These are phyloP conservation scores for Maudiozyma pseudohumilis DNA, from an alignment of 805 yeast species.

Conservation along the genomic window DNA sequence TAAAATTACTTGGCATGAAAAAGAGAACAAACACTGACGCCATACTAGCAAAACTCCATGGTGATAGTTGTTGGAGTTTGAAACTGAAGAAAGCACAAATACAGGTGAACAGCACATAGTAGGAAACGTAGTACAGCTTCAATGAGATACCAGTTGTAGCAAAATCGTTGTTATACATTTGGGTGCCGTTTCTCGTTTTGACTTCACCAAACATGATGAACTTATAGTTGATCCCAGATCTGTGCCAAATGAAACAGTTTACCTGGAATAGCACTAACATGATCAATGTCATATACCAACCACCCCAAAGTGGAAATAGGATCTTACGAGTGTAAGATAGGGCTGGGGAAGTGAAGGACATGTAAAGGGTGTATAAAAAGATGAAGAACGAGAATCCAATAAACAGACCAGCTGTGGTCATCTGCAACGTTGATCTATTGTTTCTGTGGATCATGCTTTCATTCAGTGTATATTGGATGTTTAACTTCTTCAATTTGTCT, in stretches of 20 bases:
- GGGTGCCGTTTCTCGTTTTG: conserved; percentile 46
- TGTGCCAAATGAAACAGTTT: conserved; percentile 64
- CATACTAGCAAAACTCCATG: conserved; percentile 47
- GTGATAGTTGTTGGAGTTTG: conserved; percentile 60
- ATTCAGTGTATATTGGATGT: conserved; percentile 23
- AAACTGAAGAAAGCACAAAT: conserved; percentile 71
- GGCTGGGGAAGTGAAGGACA: conserved; percentile 37
- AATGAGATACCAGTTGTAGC: conserved; percentile 29
- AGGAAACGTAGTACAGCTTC: conserved; percentile 53
- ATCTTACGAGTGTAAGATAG: conserved; percentile 37
- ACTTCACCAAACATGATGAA: conserved; percentile 76
- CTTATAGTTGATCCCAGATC: conserved; percentile 72
- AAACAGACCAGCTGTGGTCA: conserved; percentile 56
- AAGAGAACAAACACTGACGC: conserved; percentile 10
- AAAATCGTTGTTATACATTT: conserved; percentile 29
- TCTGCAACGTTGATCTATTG: conserved; percentile 28
- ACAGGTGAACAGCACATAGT: conserved; percentile 45
- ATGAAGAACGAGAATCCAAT: conserved; percentile 67
- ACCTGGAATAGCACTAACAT: conserved; percentile 54
- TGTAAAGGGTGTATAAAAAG: conserved; percentile 45
- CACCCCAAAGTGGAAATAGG: conserved; percentile 86
- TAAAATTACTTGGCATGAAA: conserved; percentile 12
- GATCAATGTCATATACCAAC: conserved; percentile 61
- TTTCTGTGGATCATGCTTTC: conserved; percentile 29
- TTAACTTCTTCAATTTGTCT: conserved; percentile 21